Evolutionary conservation across 164 flowering plant genomes (phyloP), one percentile per base, ranked within the genome.

Genomic region (Liquidambar formosana): DNA sequence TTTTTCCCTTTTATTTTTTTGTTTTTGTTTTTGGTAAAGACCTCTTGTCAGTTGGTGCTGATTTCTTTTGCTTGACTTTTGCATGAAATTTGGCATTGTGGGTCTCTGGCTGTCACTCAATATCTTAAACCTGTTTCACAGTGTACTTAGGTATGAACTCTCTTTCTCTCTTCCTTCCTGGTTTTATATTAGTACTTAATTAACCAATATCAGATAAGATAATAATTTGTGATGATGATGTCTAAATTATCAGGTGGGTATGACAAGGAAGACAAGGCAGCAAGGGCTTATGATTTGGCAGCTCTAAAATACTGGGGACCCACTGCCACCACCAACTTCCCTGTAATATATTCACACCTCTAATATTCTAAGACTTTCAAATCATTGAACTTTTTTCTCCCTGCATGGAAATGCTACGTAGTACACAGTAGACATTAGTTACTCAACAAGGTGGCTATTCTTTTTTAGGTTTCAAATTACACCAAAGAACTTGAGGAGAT

Each of bases 201-300:
- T 9, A 47, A 4, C 23, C 21, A 13, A 46, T 63, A 15, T 5
- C 18, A 14, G 16, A 21, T 22, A 1, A 18, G 3, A 47, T 43
- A 18, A n/a, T 22, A 21, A 21, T 5, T 21, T 33, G 41, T 33
- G 13, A 41, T 61, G n/a, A 28, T 26, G 26, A 44, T 65, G 25
- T 38, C 11, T 18, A 15, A 33, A 59, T 28, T 28, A 22, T 26
- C 52, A 89, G 97, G 97, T 77, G 97, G 97, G 48, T 92, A 92
- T 84, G 97, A 92, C 71, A 90, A 87, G 72, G 97, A 92, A 78
- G 97, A 92, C 2, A 92, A 87, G 76, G 97, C 97, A 57, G 97
- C 97, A 43, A 80, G 97, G 66, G 84, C 97, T 11, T 92, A 92
- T 75, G 97, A 89, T 73, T 72, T 89, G 75, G 94, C 94, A 8